phyloP scores from a whole-genome alignment of 495 filamentous ascomycete species.

The Hamigera avellanea region DNA sequence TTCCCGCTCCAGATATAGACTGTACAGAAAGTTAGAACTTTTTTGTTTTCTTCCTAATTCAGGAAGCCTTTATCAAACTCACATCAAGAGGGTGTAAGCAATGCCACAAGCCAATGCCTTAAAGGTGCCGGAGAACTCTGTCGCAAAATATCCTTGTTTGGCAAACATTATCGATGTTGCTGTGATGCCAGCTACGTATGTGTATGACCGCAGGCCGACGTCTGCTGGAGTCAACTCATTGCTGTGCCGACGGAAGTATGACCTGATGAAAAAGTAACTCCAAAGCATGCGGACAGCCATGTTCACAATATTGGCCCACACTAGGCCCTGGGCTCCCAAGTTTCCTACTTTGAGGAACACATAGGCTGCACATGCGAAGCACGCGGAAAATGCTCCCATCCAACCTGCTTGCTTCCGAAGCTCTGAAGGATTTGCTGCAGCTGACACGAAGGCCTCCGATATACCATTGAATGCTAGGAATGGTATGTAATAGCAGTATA shows the following conservation, averaged over 20 bases:
- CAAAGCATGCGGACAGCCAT: conserved; percentile 75
- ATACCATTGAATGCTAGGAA: conserved; percentile 87
- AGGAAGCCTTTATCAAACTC: conserved; percentile 22
- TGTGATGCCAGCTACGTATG: conserved; percentile 22
- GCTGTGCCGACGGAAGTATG: conserved; percentile 40
- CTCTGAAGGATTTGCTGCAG: conserved; percentile 59
- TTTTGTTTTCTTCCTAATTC: neutral
- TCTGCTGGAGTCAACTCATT: conserved; percentile 19
- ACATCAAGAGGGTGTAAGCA: conserved; percentile 47
- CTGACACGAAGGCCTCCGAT: conserved; percentile 82
- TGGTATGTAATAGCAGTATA: conserved; percentile 87
- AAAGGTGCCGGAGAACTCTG: conserved; percentile 32
- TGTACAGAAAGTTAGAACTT: conserved; percentile 18
- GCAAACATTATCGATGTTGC: conserved; percentile 18
- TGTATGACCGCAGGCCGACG: conserved; percentile 14
- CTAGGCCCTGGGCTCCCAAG: conserved; percentile 66
- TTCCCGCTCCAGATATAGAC: conserved; percentile 46
- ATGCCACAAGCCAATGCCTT: conserved; percentile 38
- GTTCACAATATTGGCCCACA: conserved; percentile 75
- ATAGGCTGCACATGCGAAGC: conserved; percentile 61
- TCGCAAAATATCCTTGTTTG: conserved; percentile 14
- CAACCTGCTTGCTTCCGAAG: conserved; percentile 63
- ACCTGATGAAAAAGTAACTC: conserved; percentile 58
- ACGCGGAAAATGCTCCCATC: conserved; percentile 69
- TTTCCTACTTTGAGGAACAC: conserved; percentile 52